A percentile compares a stretch with the other conserved stretches of the same genome.
These are phyloP conservation scores for Phytopythium chamaehyphon DNA, from an alignment of 352 stramenopile genomes.

Conservation along the genomic window DNA sequence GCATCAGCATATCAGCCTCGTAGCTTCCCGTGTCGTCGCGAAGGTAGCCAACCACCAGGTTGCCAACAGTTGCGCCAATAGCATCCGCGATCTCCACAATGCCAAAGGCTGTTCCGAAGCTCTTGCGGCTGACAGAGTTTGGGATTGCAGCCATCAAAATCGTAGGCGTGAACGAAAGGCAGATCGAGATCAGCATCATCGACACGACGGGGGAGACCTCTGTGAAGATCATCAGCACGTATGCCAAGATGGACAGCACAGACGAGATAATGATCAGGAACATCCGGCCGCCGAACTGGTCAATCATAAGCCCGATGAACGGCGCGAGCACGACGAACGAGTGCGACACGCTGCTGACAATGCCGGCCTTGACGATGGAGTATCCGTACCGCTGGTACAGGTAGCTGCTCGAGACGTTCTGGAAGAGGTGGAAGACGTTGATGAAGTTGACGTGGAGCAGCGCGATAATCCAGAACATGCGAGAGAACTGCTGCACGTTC, in stretches of 20 bases:
- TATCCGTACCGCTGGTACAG: slow-evolving; percentile 85
- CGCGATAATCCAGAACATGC: slow-evolving; percentile 85
- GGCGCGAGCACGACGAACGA: slow-evolving; percentile 84
- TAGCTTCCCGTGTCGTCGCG: slow-evolving; percentile 76
- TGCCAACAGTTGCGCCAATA: slow-evolving; percentile 76
- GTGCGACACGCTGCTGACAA: slow-evolving; percentile 77
- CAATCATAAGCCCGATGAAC: slow-evolving; percentile 85
- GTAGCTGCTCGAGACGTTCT: slow-evolving; percentile 87
- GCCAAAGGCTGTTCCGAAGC: slow-evolving; percentile 81
- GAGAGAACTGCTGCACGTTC: slow-evolving; percentile 65
- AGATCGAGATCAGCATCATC: slow-evolving; percentile 86
- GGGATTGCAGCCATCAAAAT: slow-evolving; percentile 87
- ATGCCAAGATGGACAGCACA: slow-evolving; percentile 71
- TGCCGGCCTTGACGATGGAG: slow-evolving; percentile 80
- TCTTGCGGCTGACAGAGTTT: slow-evolving; percentile 66
- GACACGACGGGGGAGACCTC: slow-evolving; percentile 67
- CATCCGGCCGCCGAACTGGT: slow-evolving; percentile 86
- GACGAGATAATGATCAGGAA: slow-evolving; percentile 72
- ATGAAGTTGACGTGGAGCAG: slow-evolving; percentile 87
- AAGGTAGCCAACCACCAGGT: slow-evolving; percentile 82
- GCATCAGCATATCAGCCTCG: slow-evolving; percentile 81
- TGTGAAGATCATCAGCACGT: slow-evolving; percentile 85
- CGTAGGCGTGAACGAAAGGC: slow-evolving; percentile 82
- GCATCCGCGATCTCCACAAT: slow-evolving; percentile 86
- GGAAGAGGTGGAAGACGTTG: slow-evolving; percentile 90